Conservation (phyloP, 208 protist species). For the Trypanosoma cruzi region DNA sequence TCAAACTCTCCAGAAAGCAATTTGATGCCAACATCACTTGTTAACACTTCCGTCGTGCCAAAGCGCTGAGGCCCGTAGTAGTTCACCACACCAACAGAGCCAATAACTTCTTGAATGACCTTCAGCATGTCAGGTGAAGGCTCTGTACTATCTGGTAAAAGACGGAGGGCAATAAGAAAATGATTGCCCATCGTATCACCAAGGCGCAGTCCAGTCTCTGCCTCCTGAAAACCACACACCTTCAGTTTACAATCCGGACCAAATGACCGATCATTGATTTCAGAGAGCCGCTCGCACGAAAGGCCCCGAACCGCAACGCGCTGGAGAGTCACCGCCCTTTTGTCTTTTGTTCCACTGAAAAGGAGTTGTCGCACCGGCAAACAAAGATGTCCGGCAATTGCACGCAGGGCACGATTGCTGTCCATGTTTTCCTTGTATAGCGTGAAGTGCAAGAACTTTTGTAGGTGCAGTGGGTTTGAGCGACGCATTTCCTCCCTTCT, state of each 20-base stretch:
- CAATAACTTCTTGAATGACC: slow-evolving; percentile 34
- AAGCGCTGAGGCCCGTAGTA: slow-evolving; percentile 97
- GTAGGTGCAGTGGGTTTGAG: slow-evolving; percentile 38
- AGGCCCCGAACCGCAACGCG: slow-evolving; percentile 80
- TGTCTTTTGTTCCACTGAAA: slow-evolving; percentile 97
- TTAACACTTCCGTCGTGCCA: slow-evolving; percentile 91
- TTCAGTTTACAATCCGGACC: slow-evolving; percentile 57
- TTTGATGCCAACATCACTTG: slow-evolving; percentile 87
- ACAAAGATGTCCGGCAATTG: slow-evolving; percentile 62
- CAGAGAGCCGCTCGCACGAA: slow-evolving; percentile 46
- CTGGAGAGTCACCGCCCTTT: slow-evolving; percentile 94
- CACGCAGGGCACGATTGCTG: slow-evolving; percentile 73
- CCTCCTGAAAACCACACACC: slow-evolving; percentile 81
- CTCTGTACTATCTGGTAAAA: slow-evolving; percentile 34
- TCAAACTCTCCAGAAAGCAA: slow-evolving; percentile 80
- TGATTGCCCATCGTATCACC: slow-evolving; percentile 92
- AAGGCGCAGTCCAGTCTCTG: slow-evolving; percentile 61
- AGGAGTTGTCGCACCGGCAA: slow-evolving; percentile 69
- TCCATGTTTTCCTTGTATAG: slow-evolving; percentile 96
- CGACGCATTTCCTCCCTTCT: slow-evolving; percentile 66
- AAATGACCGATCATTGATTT: slow-evolving; percentile 65
- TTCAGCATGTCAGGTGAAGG: slow-evolving; percentile 6
- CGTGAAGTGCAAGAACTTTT: slow-evolving; percentile 88
- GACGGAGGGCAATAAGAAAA: slow-evolving; percentile 91
- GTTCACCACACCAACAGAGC: slow-evolving; percentile 90